A percentile compares a stretch with the other conserved stretches of the same genome.
phyloP scores from a whole-genome alignment of 352 stramenopile genomes.

The Plasmopara halstedii region DNA sequence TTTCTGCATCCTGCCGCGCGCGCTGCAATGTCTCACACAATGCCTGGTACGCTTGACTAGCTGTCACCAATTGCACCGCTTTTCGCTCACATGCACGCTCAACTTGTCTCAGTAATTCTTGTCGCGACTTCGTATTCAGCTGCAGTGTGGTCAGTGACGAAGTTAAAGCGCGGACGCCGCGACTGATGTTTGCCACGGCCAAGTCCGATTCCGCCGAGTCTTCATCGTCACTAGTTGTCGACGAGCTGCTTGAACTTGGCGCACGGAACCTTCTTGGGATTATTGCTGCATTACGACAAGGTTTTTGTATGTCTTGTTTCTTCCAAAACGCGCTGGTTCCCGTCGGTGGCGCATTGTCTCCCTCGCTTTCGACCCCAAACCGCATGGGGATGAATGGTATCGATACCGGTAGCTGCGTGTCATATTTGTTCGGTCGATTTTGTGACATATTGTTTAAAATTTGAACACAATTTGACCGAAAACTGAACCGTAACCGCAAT shows the following conservation, averaged over 20 bases:
- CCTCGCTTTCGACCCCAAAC: conserved; percentile 32
- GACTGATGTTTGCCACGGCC: conserved; percentile 4
- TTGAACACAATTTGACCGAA: neutral
- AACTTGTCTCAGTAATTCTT: conserved; percentile 57
- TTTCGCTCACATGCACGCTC: conserved; percentile 57
- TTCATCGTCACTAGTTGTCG: conserved; percentile 41
- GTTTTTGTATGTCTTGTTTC: conserved; percentile 2
- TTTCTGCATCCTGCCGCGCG: conserved; percentile 43
- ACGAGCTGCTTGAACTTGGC: conserved; percentile 37
- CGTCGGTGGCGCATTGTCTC: conserved; percentile 9
- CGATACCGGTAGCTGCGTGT: neutral
- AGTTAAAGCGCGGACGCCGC: conserved; percentile 5
- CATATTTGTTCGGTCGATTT: conserved; percentile 2
- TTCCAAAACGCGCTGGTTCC: neutral
- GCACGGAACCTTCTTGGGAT: conserved; percentile 28
- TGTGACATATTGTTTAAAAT: too few relatives aligned
- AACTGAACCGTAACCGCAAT: conserved; percentile 14
- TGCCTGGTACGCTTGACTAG: conserved; percentile 46
- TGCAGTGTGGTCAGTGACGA: conserved; percentile 17
- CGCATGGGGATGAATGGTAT: too few relatives aligned
- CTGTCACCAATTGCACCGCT: conserved; percentile 40
- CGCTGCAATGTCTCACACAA: conserved; percentile 55
- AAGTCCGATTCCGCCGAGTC: conserved; percentile 12
- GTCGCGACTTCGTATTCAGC: conserved; percentile 24
- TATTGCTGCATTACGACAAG: neutral